Evolutionary conservation across 2,329 filamentous ascomycete genomes (phyloP), one percentile per base, ranked within the genome.

Genomic region (Bipolaris victoriae): DNA sequence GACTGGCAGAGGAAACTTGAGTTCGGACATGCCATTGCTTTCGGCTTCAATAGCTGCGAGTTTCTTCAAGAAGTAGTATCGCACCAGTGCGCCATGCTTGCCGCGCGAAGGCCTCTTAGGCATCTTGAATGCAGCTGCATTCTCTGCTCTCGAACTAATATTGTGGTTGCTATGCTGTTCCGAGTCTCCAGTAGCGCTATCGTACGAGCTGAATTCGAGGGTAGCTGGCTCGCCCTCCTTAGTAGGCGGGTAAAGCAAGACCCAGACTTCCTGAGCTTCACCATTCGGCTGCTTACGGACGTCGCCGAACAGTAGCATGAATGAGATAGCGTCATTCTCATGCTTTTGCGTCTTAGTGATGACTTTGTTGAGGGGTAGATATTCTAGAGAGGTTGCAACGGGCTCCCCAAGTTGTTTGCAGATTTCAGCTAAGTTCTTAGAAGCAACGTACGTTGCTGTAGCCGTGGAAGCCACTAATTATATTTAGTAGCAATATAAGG

Each of bases 61-160:
- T 6, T 29, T 47, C 24, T 47, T 6, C 0, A 62, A 13, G 16
- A 55, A 60, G n/a, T 62, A 60, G 15, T 57, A 62, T 5, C 44
- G 55, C 1, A 54, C 54, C 1, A 62, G 48, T 13, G 60, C 57
- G 1, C 31, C 15, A 15, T 52, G 2, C 22, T 57, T 60, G 11
- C n/a, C 7, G 1, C 20, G 45, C 1, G 59, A 49, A 5, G 29
- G 7, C 24, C 20, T 46, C 29, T 36, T 52, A 1, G 43, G 29
- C 26, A 33, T 45, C 11, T 4, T 39, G 20, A 57, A 57, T 3
- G 44, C 54, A n/a, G 13, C 5, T 1, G 37, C 37, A 20, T 33
- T 3, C 24, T 29, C 13, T 3, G 37, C 18, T 0, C 13, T 36
- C 4, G 29, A 11, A 13, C 43, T 22, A n/a, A 57, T 48, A 16